A percentile compares a stretch with the other conserved stretches of the same genome.
Conservation (phyloP, 1,284 basidiomycete species). For the Malassezia japonica region DNA sequence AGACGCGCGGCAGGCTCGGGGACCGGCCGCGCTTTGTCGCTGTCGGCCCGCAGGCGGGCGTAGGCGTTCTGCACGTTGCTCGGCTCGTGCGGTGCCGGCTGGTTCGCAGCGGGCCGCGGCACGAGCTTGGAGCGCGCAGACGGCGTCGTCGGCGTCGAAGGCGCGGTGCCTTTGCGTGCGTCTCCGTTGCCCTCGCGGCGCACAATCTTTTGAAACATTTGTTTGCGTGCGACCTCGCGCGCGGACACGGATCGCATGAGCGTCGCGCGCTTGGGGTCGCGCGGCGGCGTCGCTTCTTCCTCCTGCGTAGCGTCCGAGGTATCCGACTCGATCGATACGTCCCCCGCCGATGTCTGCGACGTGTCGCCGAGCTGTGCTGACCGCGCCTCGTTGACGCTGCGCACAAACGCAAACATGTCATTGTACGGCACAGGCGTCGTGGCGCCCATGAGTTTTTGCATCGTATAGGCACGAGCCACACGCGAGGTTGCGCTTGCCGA, state of each 20-base stretch:
- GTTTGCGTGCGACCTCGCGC: slow-evolving; percentile 11
- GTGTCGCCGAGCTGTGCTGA: not conserved
- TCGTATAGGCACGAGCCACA: slow-evolving; percentile 40
- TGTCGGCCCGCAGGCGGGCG: too few species aligned
- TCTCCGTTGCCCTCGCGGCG: not conserved
- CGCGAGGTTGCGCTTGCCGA: slow-evolving; percentile 39
- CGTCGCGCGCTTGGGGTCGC: slow-evolving; percentile 7
- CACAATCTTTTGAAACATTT: slow-evolving; percentile 6
- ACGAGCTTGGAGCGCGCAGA: too few species aligned
- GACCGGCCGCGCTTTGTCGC: too few species aligned
- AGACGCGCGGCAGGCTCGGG: too few species aligned
- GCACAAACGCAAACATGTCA: slow-evolving; percentile 14
- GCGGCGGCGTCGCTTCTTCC: not conserved
- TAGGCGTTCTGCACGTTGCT: too few species aligned
- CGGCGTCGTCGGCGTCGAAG: too few species aligned
- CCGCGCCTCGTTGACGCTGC: slow-evolving; percentile 14
- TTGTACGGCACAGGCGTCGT: slow-evolving; percentile 14
- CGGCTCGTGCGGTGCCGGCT: too few species aligned
- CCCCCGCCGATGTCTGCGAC: slow-evolving; percentile 9
- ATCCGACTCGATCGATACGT: slow-evolving; percentile 2
- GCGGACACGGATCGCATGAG: slow-evolving; percentile 17
- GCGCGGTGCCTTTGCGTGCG: too few species aligned
- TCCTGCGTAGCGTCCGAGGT: slow-evolving; percentile 1
- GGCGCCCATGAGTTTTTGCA: slow-evolving; percentile 42
- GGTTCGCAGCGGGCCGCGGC: too few species aligned